Evolutionary conservation across 768 basidiomycete genomes (phyloP).

Genomic region (Boletales sp.): DNA sequence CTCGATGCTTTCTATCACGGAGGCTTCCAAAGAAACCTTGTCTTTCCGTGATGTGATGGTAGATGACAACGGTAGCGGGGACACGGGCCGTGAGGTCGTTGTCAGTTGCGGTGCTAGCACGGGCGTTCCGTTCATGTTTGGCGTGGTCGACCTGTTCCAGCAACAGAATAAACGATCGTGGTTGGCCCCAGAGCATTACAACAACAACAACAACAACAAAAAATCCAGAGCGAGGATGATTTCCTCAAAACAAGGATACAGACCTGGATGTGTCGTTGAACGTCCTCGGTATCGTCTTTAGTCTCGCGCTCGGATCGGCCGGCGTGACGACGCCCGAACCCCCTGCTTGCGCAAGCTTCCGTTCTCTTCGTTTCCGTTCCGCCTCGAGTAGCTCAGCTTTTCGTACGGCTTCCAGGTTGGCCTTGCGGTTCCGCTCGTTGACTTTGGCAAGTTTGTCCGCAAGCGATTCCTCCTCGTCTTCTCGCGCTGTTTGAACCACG

Average conservation of each 20-base stretch:
- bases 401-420: slow-evolving; percentile 76
- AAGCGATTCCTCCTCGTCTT: slow-evolving; percentile 30
- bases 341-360: slow-evolving; percentile 48
- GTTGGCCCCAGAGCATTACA: slow-evolving; percentile 12
- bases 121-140: slow-evolving; percentile 49
- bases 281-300: slow-evolving; percentile 60
- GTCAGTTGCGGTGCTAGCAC: slow-evolving; percentile 29
- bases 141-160: slow-evolving; percentile 35
- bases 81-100: slow-evolving; percentile 31
- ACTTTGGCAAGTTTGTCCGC: slow-evolving; percentile 65
- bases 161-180: slow-evolving; percentile 5
- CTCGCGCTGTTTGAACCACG: slow-evolving; percentile 14
- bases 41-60: slow-evolving; percentile 25
- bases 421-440: slow-evolving; percentile 86
- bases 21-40: slow-evolving; percentile 47
- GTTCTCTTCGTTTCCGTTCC: slow-evolving; percentile 68
- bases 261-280: slow-evolving; percentile 63
- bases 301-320: slow-evolving; percentile 60
- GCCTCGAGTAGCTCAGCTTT: slow-evolving; percentile 67
- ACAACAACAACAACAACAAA: too few relatives aligned
- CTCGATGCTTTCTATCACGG: slow-evolving; percentile 64
- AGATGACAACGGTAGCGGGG: slow-evolving; percentile 31
- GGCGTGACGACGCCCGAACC: slow-evolving; percentile 39
- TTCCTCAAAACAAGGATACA: slow-evolving; percentile 14
- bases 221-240: slow-evolving; percentile 3